These are phyloP conservation scores for Pestalotiopsis sp. DNA, from an alignment of 2,329 filamentous ascomycete species.

Conservation along the genomic window DNA sequence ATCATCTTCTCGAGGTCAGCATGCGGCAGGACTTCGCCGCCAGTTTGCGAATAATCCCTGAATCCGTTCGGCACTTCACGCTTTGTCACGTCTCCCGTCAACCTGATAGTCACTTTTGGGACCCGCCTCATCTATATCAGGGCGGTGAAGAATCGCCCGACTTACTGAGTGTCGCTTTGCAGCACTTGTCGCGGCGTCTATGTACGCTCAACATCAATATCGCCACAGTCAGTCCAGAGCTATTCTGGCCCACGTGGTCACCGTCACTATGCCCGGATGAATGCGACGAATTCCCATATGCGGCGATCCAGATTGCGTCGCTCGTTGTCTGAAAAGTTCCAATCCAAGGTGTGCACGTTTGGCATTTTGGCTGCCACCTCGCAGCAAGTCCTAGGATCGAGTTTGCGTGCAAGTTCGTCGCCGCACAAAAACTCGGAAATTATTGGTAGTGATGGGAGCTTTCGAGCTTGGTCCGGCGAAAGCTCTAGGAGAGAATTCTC, in stretches of 20 bases:
- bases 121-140: neutral
- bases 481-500: neutral
- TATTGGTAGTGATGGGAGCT: neutral
- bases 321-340: neutral
- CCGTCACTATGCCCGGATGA: neutral
- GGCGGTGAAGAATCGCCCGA: neutral
- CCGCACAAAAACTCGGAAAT: slow-evolving; percentile 1
- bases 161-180: slow-evolving; percentile 2
- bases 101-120: neutral
- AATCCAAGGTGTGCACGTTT: slow-evolving; percentile 1
- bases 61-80: neutral
- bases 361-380: neutral
- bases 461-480: neutral
- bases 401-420: neutral
- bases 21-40: slow-evolving; percentile 3
- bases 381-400: neutral
- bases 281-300: neutral
- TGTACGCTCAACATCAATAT: neutral
- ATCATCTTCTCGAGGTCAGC: neutral
- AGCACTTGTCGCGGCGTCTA: neutral
- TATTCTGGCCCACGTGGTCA: neutral
- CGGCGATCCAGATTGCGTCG: neutral
- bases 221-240: neutral
- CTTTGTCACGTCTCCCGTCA: neutral
- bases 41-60: neutral